Conservation (phyloP, 2,329 filamentous ascomycete genomes). For the Tolypocladium paradoxum region DNA sequence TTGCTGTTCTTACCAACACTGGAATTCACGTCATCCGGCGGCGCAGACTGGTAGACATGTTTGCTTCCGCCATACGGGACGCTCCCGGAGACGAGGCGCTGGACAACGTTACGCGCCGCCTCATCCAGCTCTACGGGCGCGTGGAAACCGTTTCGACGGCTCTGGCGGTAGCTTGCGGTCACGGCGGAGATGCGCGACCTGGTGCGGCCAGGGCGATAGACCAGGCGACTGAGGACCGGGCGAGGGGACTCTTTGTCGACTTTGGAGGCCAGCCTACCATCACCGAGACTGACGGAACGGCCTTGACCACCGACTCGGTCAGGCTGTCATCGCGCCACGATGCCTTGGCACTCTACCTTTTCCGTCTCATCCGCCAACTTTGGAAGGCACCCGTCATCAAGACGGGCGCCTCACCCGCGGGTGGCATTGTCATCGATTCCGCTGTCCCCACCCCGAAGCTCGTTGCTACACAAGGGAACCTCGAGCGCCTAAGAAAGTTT, state of each 20-base stretch:
- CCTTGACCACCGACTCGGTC: constrained; percentile 69
- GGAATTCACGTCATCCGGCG: constrained; percentile 81
- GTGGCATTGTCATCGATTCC: constrained; percentile 53
- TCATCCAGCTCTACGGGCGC: constrained; percentile 77
- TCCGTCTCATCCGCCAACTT: constrained; percentile 75
- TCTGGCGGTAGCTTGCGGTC: constrained; percentile 87
- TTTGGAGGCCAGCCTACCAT: constrained; percentile 81
- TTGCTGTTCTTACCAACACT: constrained; percentile 84
- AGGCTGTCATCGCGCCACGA: constrained; percentile 81
- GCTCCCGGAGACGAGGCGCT: constrained; percentile 68
- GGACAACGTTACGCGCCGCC: constrained; percentile 71
- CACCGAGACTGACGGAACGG: constrained; percentile 63
- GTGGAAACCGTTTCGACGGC: constrained; percentile 85
- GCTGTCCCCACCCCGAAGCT: constrained; percentile 60
- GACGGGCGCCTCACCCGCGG: constrained; percentile 37
- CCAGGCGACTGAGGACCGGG: constrained; percentile 74
- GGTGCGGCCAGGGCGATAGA: constrained; percentile 71
- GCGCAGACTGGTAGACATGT: constrained; percentile 80
- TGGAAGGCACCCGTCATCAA: constrained; percentile 74
- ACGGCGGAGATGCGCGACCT: constrained; percentile 65
- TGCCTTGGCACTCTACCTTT: constrained; percentile 77
- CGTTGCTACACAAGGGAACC: constrained; percentile 64
- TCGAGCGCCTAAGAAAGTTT: constrained; percentile 71
- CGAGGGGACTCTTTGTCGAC: constrained; percentile 81
- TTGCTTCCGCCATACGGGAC: constrained; percentile 69